A percentile compares a stretch with the other conserved stretches of the same genome.
These are phyloP conservation scores for Tolypocladium album DNA, from an alignment of 2,329 filamentous ascomycete species.

Conservation along the genomic window DNA sequence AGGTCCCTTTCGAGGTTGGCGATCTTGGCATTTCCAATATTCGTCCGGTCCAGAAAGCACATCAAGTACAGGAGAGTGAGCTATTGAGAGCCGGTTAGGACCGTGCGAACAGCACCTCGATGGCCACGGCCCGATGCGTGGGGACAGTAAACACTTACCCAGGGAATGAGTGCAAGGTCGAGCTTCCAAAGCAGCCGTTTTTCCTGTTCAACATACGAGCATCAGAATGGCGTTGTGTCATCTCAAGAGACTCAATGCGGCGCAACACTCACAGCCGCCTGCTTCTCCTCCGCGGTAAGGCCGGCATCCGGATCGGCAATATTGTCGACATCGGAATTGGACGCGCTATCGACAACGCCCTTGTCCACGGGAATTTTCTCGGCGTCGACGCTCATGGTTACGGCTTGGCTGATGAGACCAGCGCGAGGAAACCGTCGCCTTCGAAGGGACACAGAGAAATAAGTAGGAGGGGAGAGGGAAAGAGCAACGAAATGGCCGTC, in stretches of 20 bases:
- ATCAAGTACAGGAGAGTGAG: constrained; percentile 64
- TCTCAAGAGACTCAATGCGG: not conserved
- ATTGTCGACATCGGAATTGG: constrained; percentile 15
- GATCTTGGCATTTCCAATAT: constrained; percentile 29
- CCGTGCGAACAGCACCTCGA: not conserved
- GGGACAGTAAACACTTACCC: constrained; percentile 22
- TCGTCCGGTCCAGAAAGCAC: constrained; percentile 66
- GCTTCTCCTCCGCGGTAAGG: constrained; percentile 51
- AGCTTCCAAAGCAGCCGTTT: constrained; percentile 51
- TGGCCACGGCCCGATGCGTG: not conserved
- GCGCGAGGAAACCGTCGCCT: not conserved
- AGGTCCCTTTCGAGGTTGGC: constrained; percentile 20
- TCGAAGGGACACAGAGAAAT: not conserved
- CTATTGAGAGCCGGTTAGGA: constrained; percentile 15
- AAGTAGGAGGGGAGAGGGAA: not conserved
- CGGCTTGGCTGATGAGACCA: not conserved
- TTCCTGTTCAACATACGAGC: constrained; percentile 33
- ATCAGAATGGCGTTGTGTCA: not conserved
- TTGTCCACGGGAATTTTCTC: constrained; percentile 14
- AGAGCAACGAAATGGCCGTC: not conserved
- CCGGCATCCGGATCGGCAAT: constrained; percentile 43
- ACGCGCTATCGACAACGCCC: constrained; percentile 15
- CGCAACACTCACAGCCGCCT: constrained; percentile 41
- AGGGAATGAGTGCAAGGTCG: constrained; percentile 50
- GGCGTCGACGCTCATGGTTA: constrained; percentile 10